phyloP scores from a whole-genome alignment of 441 rosid species.

The Erodium texanum region DNA sequence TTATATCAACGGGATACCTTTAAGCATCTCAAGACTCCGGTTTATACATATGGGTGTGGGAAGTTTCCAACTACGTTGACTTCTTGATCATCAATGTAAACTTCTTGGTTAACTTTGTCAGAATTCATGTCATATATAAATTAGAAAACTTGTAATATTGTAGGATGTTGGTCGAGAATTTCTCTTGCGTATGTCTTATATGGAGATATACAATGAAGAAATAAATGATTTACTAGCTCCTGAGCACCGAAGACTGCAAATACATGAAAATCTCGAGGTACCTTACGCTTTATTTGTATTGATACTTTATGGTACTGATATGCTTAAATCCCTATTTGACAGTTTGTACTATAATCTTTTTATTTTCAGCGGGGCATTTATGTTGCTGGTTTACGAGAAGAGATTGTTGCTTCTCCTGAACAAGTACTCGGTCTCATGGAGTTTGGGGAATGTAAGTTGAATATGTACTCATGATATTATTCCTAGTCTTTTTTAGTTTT shows the following conservation, averaged over 20 bases:
- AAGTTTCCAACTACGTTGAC: not conserved
- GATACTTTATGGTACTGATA: conserved; percentile 1
- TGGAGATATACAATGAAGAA: conserved; percentile 95
- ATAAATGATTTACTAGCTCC: conserved; percentile 85
- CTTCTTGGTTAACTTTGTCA: not conserved
- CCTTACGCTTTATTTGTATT: not conserved
- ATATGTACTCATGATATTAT: not conserved
- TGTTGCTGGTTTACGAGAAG: conserved; percentile 94
- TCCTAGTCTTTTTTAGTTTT: not conserved
- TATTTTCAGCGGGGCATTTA: conserved; percentile 65
- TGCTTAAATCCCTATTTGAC: not conserved
- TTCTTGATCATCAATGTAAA: not conserved
- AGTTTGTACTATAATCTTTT: conserved; percentile 14
- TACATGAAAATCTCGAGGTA: conserved; percentile 87
- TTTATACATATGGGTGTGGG: too few species aligned
- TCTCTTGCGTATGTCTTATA: conserved; percentile 82
- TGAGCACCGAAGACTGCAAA: conserved; percentile 84
- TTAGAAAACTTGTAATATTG: conserved; percentile 8
- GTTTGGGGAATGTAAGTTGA: conserved; percentile 72
- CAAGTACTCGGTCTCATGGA: conserved; percentile 89
- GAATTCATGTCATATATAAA: not conserved
- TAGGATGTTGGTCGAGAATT: conserved; percentile 78
- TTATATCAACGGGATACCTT: not conserved
- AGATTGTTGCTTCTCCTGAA: conserved; percentile 80
- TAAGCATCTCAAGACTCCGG: too few species aligned